Conservation (phyloP, 345 rosid species). For the Moringa oleifera region DNA sequence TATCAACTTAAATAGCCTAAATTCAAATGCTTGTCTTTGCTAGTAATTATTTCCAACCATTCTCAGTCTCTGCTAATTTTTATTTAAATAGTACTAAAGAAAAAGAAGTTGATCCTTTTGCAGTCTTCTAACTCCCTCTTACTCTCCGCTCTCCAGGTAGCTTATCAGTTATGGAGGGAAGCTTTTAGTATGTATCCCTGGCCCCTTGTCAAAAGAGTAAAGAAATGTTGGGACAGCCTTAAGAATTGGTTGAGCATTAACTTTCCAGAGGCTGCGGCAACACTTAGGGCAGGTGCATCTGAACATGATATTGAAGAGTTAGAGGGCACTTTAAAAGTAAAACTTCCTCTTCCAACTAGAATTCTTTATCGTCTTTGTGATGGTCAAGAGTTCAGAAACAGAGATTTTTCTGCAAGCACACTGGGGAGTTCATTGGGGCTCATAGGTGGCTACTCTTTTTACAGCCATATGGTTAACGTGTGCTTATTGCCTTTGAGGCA, state of each 20-base stretch:
- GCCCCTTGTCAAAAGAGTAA: slow-evolving; percentile 64
- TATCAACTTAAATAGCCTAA: no score
- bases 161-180: slow-evolving; percentile 67
- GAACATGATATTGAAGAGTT: slow-evolving; percentile 54
- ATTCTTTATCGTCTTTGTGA: slow-evolving; percentile 76
- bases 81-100: background rate
- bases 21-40: background rate
- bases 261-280: slow-evolving; percentile 68
- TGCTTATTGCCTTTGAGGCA: slow-evolving; percentile 48
- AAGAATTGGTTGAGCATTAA: slow-evolving; percentile 51
- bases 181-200: slow-evolving; percentile 79
- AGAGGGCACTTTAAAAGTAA: slow-evolving; percentile 48
- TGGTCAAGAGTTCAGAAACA: slow-evolving; percentile 49
- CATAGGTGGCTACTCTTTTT: slow-evolving; percentile 73
- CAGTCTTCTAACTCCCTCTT: background rate
- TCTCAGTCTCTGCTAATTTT: background rate
- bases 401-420: background rate
- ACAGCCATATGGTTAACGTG: slow-evolving; percentile 56
- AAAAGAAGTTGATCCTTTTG: background rate
- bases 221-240: slow-evolving; percentile 70
- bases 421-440: slow-evolving; percentile 37
- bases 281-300: slow-evolving; percentile 69
- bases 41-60: background rate
- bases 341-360: slow-evolving; percentile 72
- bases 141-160: slow-evolving; percentile 29